Conservation (phyloP, 768 basidiomycete genomes). For the Mycena chlorophos region DNA sequence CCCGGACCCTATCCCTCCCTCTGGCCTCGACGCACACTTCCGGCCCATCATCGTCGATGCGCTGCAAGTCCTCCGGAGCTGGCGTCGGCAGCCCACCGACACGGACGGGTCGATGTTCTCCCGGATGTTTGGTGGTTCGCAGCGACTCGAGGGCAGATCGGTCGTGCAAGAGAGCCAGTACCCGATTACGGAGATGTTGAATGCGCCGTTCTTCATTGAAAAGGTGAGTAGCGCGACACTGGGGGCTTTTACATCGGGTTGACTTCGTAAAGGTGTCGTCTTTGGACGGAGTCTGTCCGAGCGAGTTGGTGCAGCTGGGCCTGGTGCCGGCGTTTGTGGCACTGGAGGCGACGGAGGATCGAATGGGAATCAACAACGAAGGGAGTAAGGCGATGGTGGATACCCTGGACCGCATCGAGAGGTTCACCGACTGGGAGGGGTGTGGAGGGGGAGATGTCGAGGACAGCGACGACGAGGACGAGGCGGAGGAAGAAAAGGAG, state of each 20-base stretch:
- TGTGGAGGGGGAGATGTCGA: conserved; percentile 2
- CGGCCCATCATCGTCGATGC: conserved; percentile 1
- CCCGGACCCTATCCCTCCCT: not conserved
- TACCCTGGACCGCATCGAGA: conserved; percentile 3
- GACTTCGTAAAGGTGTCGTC: too few species aligned
- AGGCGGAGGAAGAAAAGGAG: not conserved
- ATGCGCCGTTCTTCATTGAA: conserved; percentile 13
- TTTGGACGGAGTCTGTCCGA: too few species aligned
- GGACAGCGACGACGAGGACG: not conserved
- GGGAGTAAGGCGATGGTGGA: not conserved
- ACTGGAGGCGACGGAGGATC: conserved; percentile 4
- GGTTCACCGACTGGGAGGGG: conserved; percentile 5
- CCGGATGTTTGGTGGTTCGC: conserved; percentile 4
- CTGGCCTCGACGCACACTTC: not conserved
- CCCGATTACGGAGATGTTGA: conserved; percentile 5
- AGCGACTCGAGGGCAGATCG: not conserved
- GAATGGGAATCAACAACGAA: not conserved
- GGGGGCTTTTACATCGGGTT: too few species aligned
- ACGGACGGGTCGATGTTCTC: not conserved
- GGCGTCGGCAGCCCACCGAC: conserved; percentile 5
- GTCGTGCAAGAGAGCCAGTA: conserved; percentile 4
- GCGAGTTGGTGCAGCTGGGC: not conserved
- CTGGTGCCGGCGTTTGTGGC: not conserved
- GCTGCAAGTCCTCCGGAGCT: not conserved
- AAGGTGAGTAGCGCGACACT: conserved; percentile 1